These are phyloP conservation scores for Lactarius akahatsu DNA, from an alignment of 768 basidiomycete species.

Conservation along the genomic window DNA sequence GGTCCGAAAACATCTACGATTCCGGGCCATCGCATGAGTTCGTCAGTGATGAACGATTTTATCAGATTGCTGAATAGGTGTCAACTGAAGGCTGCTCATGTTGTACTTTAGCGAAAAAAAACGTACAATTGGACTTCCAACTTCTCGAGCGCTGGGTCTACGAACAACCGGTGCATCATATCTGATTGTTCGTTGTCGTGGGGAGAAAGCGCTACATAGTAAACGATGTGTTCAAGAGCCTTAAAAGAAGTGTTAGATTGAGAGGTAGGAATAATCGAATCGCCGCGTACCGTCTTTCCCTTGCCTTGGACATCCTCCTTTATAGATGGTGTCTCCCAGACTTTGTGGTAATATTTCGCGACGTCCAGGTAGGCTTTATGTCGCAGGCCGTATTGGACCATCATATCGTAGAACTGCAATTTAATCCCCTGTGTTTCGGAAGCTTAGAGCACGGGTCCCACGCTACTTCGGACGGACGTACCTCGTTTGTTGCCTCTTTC, in stretches of 20 bases:
- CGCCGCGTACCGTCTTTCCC: conserved; percentile 56
- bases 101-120: neutral
- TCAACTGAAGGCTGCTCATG: conserved; percentile 27
- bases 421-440: conserved; percentile 74
- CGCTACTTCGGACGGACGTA: conserved; percentile 37
- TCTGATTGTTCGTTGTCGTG: conserved; percentile 98
- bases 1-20: conserved; percentile 87
- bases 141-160: conserved; percentile 75
- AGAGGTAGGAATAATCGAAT: conserved; percentile 6
- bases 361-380: conserved; percentile 86
- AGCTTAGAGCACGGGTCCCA: conserved; percentile 9
- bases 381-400: conserved; percentile 92
- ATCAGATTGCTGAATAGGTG: conserved; percentile 71
- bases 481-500: conserved; percentile 86
- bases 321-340: conserved; percentile 96
- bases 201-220: conserved; percentile 89
- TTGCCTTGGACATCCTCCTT: conserved; percentile 76
- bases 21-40: conserved; percentile 96
- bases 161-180: conserved; percentile 86
- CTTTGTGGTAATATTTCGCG: conserved; percentile 92
- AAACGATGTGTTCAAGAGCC: conserved; percentile 94
- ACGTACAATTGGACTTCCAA: conserved; percentile 80
- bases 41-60: conserved; percentile 90
- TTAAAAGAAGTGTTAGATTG: conserved; percentile 36
- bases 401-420: conserved; percentile 92